Percentiles rank a stretch among this genome's conserved stretches.
Evolutionary conservation across 108 stramenopile species (phyloP).

Genomic region (Nitzschia palea): DNA sequence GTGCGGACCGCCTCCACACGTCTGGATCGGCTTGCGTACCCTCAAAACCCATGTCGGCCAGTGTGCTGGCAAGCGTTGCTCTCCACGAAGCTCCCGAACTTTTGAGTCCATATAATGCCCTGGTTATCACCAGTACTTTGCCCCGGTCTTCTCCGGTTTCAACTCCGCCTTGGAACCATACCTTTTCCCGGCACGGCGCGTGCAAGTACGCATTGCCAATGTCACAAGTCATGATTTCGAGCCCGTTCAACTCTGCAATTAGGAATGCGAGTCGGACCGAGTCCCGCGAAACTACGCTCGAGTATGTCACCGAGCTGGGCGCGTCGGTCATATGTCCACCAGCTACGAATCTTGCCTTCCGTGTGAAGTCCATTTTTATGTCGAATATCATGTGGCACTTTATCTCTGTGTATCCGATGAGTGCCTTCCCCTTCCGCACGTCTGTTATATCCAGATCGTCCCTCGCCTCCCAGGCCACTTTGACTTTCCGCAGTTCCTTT

Average conservation of each 20-base stretch:
- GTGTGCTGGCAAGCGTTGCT: not conserved
- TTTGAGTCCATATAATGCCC: constrained; percentile 47
- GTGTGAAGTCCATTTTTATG: constrained; percentile 1
- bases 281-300: constrained; percentile 39
- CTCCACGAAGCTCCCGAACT: too few species aligned
- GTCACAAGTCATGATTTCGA: constrained; percentile 31
- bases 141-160: constrained; percentile 37
- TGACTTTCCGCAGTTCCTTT: constrained; percentile 49
- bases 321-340: constrained; percentile 37
- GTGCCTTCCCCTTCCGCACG: too few species aligned
- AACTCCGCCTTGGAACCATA: constrained; percentile 13
- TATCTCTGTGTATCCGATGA: constrained; percentile 23
- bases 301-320: constrained; percentile 38
- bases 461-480: constrained; percentile 35
- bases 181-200: constrained; percentile 24
- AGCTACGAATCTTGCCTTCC: constrained; percentile 33
- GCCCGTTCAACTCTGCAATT: constrained; percentile 36
- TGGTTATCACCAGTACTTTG: constrained; percentile 19
- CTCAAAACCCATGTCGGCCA: not conserved
- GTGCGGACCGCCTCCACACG: constrained; percentile 32
- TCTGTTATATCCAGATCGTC: constrained; percentile 13
- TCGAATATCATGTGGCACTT: constrained; percentile 32
- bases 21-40: constrained; percentile 36
- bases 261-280: constrained; percentile 40
- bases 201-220: constrained; percentile 42